Percentiles rank a stretch among this genome's conserved stretches.
Evolutionary conservation across 768 basidiomycete genomes (phyloP).

Genomic region (Leccinellum rugosiceps): DNA sequence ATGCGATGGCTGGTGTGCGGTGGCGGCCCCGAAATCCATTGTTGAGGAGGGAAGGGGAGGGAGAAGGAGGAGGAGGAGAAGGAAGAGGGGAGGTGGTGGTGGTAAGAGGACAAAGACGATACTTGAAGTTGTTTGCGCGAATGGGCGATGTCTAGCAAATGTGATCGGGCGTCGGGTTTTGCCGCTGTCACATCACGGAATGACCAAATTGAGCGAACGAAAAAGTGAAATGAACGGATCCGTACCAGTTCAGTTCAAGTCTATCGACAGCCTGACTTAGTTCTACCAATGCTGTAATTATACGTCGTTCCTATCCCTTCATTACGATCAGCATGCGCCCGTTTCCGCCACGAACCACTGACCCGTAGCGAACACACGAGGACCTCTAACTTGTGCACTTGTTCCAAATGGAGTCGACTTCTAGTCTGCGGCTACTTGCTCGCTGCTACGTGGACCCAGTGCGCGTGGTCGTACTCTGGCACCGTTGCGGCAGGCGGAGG

Average conservation of each 20-base stretch:
- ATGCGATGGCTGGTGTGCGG: constrained; percentile 34
- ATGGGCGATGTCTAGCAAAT: constrained; percentile 38
- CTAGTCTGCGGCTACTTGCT: constrained; percentile 1
- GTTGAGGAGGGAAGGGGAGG: constrained; percentile 40
- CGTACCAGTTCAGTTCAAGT: constrained; percentile 24
- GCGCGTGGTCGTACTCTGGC: not conserved
- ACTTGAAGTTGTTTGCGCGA: constrained; percentile 26
- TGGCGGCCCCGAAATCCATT: constrained; percentile 50
- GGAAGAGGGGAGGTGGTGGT: constrained; percentile 28
- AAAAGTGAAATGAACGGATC: constrained; percentile 21
- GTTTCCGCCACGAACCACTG: constrained; percentile 16
- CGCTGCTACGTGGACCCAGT: constrained; percentile 11
- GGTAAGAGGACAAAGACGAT: constrained; percentile 37
- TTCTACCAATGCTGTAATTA: constrained; percentile 9
- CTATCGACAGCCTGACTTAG: not conserved
- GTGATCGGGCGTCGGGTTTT: constrained; percentile 59
- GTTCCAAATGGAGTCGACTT: constrained; percentile 1
- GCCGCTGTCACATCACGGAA: constrained; percentile 42
- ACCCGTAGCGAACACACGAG: constrained; percentile 17
- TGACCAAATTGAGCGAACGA: constrained; percentile 36
- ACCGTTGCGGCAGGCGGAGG: not conserved
- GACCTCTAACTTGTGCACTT: not conserved
- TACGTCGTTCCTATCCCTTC: not conserved
- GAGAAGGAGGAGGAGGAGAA: constrained; percentile 31
- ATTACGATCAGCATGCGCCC: constrained; percentile 16